These are phyloP conservation scores for Dendrothele bispora DNA, from an alignment of 768 basidiomycete genomes.

Conservation along the genomic window DNA sequence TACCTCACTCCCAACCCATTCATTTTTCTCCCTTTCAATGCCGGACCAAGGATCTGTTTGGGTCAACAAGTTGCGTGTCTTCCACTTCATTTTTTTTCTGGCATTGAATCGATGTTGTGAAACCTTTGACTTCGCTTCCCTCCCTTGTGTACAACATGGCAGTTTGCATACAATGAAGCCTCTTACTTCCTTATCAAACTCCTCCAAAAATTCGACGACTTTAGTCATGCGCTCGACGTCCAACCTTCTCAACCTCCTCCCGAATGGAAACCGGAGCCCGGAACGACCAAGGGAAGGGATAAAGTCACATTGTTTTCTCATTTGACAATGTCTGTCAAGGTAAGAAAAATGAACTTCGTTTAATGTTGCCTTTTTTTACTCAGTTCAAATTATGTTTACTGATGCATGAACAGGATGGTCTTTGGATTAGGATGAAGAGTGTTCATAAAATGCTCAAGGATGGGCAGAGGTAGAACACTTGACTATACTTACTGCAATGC, in stretches of 20 bases:
- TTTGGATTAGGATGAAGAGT: too few relatives aligned
- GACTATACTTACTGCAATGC: too few relatives aligned
- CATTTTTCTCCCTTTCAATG: constrained; percentile 55
- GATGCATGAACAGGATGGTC: too few relatives aligned
- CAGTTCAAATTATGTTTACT: too few relatives aligned
- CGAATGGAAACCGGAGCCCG: constrained; percentile 38
- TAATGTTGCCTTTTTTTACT: too few relatives aligned
- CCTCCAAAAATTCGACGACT: constrained; percentile 50
- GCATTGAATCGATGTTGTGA: neutral
- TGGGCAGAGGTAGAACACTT: too few relatives aligned
- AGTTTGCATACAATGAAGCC: constrained; percentile 68
- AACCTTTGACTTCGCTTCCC: neutral
- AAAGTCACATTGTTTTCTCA: constrained; percentile 45
- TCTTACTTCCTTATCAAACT: constrained; percentile 65
- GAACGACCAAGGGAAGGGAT: constrained; percentile 42
- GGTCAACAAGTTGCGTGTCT: constrained; percentile 42
- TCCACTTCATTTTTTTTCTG: neutral
- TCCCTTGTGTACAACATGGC: neutral
- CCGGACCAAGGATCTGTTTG: constrained; percentile 51
- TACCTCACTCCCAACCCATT: constrained; percentile 55
- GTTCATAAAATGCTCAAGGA: too few relatives aligned
- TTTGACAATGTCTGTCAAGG: constrained; percentile 54
- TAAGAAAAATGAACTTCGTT: too few relatives aligned
- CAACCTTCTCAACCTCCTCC: constrained; percentile 47
- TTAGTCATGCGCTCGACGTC: constrained; percentile 44